Base-by-base conservation (phyloP, 2,329 filamentous ascomycete species). In the Hymenoscyphus albidus region DNA sequence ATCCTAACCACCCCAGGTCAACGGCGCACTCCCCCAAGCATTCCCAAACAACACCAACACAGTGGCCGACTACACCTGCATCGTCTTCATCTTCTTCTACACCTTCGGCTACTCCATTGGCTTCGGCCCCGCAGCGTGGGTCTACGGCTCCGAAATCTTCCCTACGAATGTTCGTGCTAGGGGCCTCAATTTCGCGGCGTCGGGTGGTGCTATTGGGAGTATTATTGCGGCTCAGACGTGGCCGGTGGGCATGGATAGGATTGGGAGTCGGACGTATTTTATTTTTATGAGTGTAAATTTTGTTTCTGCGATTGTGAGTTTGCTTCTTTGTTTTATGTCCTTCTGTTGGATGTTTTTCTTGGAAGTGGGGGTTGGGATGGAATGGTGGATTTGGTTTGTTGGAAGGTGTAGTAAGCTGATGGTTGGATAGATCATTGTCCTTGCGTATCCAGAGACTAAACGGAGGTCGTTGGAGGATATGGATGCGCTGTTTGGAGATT, bases 61-160 rank as follows among this genome's bases (percentile, higher is more conserved):
- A 13, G 76, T 72, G 0, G 77, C 83, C 0, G 82, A 86, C 71
- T 78, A 81, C 56, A 72, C 77, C 3, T 85, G 83, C 69, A 79
- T 85, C 27, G 75, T 81, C 12, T 85, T 85, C 70, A 82, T 86
- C 51, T 86, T 86, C 70, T 75, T 86, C 55, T 87, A 85, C 71
- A 82, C 83, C 7, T 78, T 86, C 60, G 84, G 84, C 0, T 86
- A 84, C 70, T 84, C 81, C 60, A 77, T 86, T 66, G 82, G 84
- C 0, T 84, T 86, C 55, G 84, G 84, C 0, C 82, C 84, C 0
- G 80, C 82, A 0, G 78, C 83, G 0, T 87, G 84, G 84, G 82
- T 86, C 0, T 86, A 86, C 66, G 82, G 82, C n/a, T 80, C 83
- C 0, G 84, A 87, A 76, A 86, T 86, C 67, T 86, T 87, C 70